A percentile compares a stretch with the other conserved stretches of the same genome.
Conservation (phyloP, 352 stramenopile genomes). For the Globisporangium middletonii region DNA sequence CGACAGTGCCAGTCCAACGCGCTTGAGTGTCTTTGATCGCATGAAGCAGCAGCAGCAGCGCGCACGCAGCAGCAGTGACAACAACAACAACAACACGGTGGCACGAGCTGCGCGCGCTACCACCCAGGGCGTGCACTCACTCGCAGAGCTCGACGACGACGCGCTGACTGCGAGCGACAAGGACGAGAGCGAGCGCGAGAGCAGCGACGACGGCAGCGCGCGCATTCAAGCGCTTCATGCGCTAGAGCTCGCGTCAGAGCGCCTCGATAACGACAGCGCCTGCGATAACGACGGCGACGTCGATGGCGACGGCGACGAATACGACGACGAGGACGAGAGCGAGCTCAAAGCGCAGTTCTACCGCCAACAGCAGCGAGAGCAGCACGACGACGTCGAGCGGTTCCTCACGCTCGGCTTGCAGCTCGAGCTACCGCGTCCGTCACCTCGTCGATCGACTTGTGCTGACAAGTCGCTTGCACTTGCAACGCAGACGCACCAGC, state of each 20-base stretch:
- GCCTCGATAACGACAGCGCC: neutral
- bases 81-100: too few species aligned
- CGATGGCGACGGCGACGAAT: neutral
- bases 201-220: neutral
- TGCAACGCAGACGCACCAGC: neutral
- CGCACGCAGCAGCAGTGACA: too few species aligned
- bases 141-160: too few species aligned
- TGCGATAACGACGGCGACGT: neutral
- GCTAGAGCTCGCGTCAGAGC: neutral
- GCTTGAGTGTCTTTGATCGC: neutral
- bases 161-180: too few species aligned
- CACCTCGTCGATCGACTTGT: neutral
- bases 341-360: slow-evolving; percentile 10
- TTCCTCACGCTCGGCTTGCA: slow-evolving; percentile 8
- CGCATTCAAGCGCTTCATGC: neutral
- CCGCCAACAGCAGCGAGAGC: slow-evolving; percentile 10
- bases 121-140: too few species aligned
- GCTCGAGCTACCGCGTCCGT: neutral
- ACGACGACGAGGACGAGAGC: slow-evolving; percentile 8
- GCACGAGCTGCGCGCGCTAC: too few species aligned
- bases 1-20: neutral
- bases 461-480: neutral
- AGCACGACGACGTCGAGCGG: slow-evolving; percentile 5
- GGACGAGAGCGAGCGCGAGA: neutral
- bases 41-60: neutral